These are phyloP conservation scores for Maudiozyma humilis DNA, from an alignment of 1,139 yeast genomes.

Conservation along the genomic window DNA sequence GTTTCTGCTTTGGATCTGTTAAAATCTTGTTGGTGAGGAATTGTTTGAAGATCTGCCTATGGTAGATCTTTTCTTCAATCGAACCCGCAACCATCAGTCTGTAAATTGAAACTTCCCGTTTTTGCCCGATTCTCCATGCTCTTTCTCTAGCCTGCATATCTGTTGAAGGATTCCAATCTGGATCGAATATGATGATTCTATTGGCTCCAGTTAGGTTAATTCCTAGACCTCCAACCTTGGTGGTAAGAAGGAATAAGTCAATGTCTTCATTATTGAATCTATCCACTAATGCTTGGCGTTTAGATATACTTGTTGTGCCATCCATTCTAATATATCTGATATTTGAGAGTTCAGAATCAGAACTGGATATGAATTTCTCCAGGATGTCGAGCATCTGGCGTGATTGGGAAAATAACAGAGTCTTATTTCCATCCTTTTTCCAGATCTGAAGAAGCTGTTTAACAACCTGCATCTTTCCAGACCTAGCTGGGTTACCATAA, in stretches of 20 bases:
- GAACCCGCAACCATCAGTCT: constrained; percentile 91
- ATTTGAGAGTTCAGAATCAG: constrained; percentile 34
- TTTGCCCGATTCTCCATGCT: constrained; percentile 96
- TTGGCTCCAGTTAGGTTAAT: constrained; percentile 93
- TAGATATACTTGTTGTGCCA: constrained; percentile 77
- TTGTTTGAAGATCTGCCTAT: constrained; percentile 92
- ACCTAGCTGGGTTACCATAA: constrained; percentile 60
- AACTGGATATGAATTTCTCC: constrained; percentile 52
- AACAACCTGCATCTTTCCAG: constrained; percentile 90
- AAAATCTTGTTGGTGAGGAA: constrained; percentile 86
- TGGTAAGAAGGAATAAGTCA: constrained; percentile 72
- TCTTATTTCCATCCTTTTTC: constrained; percentile 69
- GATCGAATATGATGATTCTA: constrained; percentile 87
- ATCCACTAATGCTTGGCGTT: constrained; percentile 74
- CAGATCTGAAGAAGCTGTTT: constrained; percentile 67
- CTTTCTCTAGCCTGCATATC: constrained; percentile 95
- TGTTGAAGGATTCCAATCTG: constrained; percentile 98
- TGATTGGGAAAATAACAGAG: constrained; percentile 81
- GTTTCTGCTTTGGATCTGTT: constrained; percentile 88
- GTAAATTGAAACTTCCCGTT: constrained; percentile 85
- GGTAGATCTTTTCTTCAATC: constrained; percentile 93
- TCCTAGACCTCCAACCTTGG: constrained; percentile 94
- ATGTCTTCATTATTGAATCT: constrained; percentile 55
- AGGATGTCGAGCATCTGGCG: constrained; percentile 88
- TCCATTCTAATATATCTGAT: constrained; percentile 77